Percentiles rank a stretch among this genome's conserved stretches.
phyloP scores from a whole-genome alignment of 371 early-diverging fungal genomes.

The Massospora cicadina region DNA sequence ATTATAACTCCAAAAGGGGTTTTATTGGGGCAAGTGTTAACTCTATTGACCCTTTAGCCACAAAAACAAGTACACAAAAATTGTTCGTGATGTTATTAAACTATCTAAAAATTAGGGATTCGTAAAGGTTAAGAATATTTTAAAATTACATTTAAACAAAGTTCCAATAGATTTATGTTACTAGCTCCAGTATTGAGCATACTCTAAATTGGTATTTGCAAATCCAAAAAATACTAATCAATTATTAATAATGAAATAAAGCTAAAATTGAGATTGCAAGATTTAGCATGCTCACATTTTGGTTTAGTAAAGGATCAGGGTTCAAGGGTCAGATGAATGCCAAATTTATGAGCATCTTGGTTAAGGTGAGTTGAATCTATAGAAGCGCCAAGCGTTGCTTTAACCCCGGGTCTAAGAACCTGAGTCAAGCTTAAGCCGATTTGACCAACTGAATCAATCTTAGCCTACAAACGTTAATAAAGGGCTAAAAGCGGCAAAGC shows the following conservation, averaged over 20 bases:
- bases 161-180: too few relatives aligned
- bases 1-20: too few relatives aligned
- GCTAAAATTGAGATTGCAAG: neutral
- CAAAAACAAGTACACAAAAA: too few relatives aligned
- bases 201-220: too few relatives aligned
- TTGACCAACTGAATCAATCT: constrained; percentile 85
- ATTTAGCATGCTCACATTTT: neutral
- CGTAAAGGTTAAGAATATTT: too few relatives aligned
- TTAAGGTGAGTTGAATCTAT: constrained; percentile 80
- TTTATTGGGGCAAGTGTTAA: too few relatives aligned
- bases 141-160: too few relatives aligned
- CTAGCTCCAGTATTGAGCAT: too few relatives aligned
- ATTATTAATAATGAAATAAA: neutral
- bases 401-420: constrained; percentile 82
- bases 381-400: constrained; percentile 77
- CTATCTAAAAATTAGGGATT: too few relatives aligned
- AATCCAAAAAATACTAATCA: neutral
- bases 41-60: too few relatives aligned
- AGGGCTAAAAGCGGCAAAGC: neutral
- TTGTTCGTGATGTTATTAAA: too few relatives aligned
- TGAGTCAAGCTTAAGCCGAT: constrained; percentile 89
- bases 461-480: constrained; percentile 29
- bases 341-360: constrained; percentile 92
- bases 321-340: constrained; percentile 18
- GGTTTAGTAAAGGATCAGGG: neutral